Evolutionary conservation across 805 yeast genomes (phyloP).

Genomic region (Schwanniomyces yamadae): DNA sequence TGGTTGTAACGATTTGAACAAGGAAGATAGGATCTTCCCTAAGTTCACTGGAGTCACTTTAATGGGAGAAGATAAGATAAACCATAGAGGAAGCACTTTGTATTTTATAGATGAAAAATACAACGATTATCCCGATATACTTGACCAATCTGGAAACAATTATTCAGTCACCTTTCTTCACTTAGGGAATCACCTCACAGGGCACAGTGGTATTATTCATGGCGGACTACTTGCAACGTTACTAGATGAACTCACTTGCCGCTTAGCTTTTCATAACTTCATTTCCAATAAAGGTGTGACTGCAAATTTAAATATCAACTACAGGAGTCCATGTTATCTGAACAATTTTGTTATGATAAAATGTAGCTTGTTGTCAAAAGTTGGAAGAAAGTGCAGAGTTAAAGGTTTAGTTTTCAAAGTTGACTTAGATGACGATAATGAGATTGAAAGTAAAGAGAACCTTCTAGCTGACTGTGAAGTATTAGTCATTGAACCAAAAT

Average conservation of each 20-base stretch:
- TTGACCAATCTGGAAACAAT: constrained; percentile 22
- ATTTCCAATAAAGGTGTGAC: constrained; percentile 42
- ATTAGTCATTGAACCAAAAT: constrained; percentile 41
- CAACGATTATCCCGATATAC: constrained; percentile 22
- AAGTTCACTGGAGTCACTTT: constrained; percentile 35
- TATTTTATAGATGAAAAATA: constrained; percentile 35
- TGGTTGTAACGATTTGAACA: constrained; percentile 11
- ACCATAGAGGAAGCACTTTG: constrained; percentile 30
- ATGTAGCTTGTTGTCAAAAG: constrained; percentile 29
- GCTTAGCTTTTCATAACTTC: constrained; percentile 42
- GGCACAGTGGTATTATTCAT: constrained; percentile 42
- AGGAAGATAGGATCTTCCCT: neutral
- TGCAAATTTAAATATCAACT: constrained; percentile 43
- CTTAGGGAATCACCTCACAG: constrained; percentile 36
- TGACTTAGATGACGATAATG: constrained; percentile 16
- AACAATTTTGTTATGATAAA: constrained; percentile 33
- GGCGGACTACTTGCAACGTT: constrained; percentile 45
- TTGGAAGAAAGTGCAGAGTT: constrained; percentile 41
- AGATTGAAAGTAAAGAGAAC: constrained; percentile 21
- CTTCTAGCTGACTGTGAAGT: constrained; percentile 38
- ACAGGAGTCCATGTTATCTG: constrained; percentile 34
- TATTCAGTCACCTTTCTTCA: constrained; percentile 38
- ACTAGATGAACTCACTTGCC: constrained; percentile 42
- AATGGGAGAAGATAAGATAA: constrained; percentile 33
- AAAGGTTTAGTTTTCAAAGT: constrained; percentile 32